Base-by-base conservation (phyloP, 768 basidiomycete species). In the Phlebiopsis flavidoalba region DNA sequence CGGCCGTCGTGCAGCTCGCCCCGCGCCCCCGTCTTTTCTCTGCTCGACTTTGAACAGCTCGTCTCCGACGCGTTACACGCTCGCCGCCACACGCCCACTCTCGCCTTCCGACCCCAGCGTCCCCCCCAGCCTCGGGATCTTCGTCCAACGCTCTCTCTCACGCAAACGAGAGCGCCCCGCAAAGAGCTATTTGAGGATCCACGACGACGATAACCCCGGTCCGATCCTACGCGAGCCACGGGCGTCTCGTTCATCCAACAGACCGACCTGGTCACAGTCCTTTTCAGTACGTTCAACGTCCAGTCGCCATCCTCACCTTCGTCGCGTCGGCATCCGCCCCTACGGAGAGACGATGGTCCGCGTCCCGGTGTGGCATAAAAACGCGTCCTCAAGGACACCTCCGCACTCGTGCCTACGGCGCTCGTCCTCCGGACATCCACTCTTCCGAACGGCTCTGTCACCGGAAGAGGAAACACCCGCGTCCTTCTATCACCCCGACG, bases 1-100 rank as follows among this genome's bases (percentile, higher is more conserved):
- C 36, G 12, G 31, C 59, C 57, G 58, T 36, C 45, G 50, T 50
- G 54, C 63, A 63, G 36, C 64, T 43, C 53, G 60, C 22, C 46
- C 53, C 63, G 63, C 37, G 45, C 49, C 49, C 52, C 67, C 12
- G 56, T 64, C 50, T 68, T 69, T 61, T 62, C 65, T 57, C 56
- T 71, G 60, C 52, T 64, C 57, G 70, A 69, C 59, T 69, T 71
- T 63, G 65, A 65, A 60, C 67, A 66, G 58, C 68, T 71, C 65
- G 60, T 71, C 60, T 57, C 60, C n/a, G 59, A 63, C 58, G 70
- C 68, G 11, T 31, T 31, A n/a, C 69, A 68, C 64, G 64, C 59
- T 63, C 66, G 35, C 35, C 46, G 33, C 58, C 45, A 43, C 26
- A 31, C 26, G 35, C 57, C 47, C 56, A 12, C 57, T n/a, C 65